Base-by-base conservation (phyloP, 1,284 basidiomycete genomes). In the Ganoderma multipileum region DNA sequence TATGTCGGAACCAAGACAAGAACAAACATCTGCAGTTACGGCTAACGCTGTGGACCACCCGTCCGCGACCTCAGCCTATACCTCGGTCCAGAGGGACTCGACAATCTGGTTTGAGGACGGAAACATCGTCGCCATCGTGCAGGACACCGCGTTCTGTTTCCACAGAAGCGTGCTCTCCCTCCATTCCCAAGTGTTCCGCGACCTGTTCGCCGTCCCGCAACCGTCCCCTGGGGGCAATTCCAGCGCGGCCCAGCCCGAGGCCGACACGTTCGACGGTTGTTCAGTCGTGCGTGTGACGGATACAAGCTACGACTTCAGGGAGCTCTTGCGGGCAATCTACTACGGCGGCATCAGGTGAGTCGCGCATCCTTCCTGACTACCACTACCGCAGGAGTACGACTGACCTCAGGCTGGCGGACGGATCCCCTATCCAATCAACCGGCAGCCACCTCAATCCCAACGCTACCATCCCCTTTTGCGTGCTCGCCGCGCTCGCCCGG, bases 81-180 rank as follows among this genome's bases (percentile, higher is more conserved):
- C 5, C 14, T n/a, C 8, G 14, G 39, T 60, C 38, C 38, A 28
- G 38, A 60, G 41, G 14, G 64, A 65, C 26, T 23, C 41, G 0
- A 36, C 55, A 7, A 30, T 55, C 39, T 67, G 66, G 66, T 63
- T 59, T 42, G 33, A 59, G 33, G 66, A 67, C 58, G 67, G 63
- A 2, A 64, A 55, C 39, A n/a, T 64, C 42, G 26, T 68, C 41
- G 23, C 62, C 26, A 47, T 50, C 30, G 47, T 59, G 5, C 18
- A 39, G 7, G 8, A 62, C 26, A 33, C n/a, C 39, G 39, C 42
- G n/a, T 64, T 64, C 23, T 30, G 58, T n/a, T 26, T 64, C 38
- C 63, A 64, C 39, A 41, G 18, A 23, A 39, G 63, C 12, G 18
- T 36, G 3, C 52, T 64, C n/a, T 28, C 39, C 0, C 14, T 20